Base-by-base conservation (phyloP, 192 early-diverging fungal species). In the Coemansia sp. region DNA sequence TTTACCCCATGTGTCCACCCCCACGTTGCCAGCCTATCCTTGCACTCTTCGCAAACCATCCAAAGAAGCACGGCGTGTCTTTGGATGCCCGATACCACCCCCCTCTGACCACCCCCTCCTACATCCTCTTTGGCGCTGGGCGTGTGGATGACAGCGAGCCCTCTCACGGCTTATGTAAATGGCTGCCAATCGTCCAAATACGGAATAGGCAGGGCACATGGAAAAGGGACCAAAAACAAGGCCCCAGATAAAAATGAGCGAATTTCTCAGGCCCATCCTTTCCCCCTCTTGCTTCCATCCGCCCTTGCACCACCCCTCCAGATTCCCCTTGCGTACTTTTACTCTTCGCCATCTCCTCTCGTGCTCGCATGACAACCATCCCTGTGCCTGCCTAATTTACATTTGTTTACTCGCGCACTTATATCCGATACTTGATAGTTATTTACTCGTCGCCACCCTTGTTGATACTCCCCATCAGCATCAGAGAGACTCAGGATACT, bases 141-240 rank as follows among this genome's bases (percentile, higher is more conserved):
- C 56, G 56, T 29, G 32, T 58, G 56, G 32, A 11, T 22, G 56
- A 29, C 4, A n/a, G 29, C 7, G 17, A 29, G 2, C 8, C n/a
- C 10, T 37, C 22, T 58, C 19, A 29, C 56, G 19, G 56, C 31
- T 58, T 58, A 58, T 58, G 56, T 58, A 35, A 58, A 19, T 58
- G 36, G 35, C 56, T 1, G 20, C 10, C 20, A 3, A 20, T 32
- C 56, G 22, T 20, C 35, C 35, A 38, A 54, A 54, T 22, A 54
- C 17, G 51, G 15, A 14, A 54, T 17, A 31, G 14, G 27, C n/a
- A n/a, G 51, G 51, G 31, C 32, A 19, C 54, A 35, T 10, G 54
- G 15, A 57, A 57, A 25, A 37, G 56, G 56, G 53, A 15, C 47
- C n/a, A n/a, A n/a, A 51, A 11, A 51, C 47, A 51, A 25, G 47